Evolutionary conservation across 495 filamentous ascomycete genomes (phyloP).

Genomic region (Tetracladium setigerum): DNA sequence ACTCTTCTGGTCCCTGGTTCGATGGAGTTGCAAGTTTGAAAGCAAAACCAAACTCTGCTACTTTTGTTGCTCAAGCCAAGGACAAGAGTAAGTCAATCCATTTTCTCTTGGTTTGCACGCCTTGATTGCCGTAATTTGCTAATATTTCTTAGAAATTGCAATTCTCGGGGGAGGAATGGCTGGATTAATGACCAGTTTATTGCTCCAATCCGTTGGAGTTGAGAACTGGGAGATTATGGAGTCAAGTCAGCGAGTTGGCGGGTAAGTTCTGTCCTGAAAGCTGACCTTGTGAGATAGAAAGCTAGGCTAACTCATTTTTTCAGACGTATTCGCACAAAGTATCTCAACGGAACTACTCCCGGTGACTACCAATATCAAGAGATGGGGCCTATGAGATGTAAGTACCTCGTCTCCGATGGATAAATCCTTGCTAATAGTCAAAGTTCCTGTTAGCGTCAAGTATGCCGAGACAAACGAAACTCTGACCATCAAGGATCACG

Average conservation of each 20-base stretch:
- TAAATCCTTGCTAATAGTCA: too few relatives aligned
- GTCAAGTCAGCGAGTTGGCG: conserved; percentile 13
- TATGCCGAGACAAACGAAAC: conserved; percentile 46
- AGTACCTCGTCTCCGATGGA: conserved; percentile 6
- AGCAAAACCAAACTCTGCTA: conserved; percentile 40
- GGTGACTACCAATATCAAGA: conserved; percentile 63
- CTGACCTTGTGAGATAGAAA: too few relatives aligned
- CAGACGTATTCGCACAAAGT: conserved; percentile 54
- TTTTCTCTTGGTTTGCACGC: conserved; percentile 7
- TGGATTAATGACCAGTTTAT: conserved; percentile 48
- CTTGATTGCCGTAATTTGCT: too few relatives aligned
- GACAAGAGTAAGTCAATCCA: conserved; percentile 26
- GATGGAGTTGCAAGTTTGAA: conserved; percentile 57
- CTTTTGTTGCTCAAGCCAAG: conserved; percentile 48
- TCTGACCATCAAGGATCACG: conserved; percentile 47
- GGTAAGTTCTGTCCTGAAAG: background rate
- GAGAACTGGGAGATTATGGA: conserved; percentile 34
- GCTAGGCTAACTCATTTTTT: conserved; percentile 15
- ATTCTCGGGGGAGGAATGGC: conserved; percentile 66
- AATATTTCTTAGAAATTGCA: conserved; percentile 27
- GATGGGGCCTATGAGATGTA: conserved; percentile 65
- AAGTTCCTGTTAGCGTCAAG: conserved; percentile 36
- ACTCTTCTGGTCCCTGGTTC: conserved; percentile 59
- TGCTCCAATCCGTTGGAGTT: conserved; percentile 29
- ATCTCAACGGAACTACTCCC: conserved; percentile 46